These are phyloP conservation scores for Earliella scabrosa DNA, from an alignment of 1,284 basidiomycete species.

Conservation along the genomic window DNA sequence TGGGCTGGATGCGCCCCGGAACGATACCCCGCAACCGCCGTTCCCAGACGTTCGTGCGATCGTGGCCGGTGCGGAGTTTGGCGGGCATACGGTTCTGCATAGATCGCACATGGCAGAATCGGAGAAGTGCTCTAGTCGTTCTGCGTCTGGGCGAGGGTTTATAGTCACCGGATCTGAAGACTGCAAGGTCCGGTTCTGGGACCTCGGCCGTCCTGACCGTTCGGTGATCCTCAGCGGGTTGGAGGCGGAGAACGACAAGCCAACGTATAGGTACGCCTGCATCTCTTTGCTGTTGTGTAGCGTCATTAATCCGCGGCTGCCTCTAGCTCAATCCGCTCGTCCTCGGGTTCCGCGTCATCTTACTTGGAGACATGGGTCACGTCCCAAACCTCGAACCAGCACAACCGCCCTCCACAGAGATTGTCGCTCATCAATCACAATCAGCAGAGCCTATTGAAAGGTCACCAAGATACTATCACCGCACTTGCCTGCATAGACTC, in stretches of 20 bases:
- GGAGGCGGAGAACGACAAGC: slow-evolving; percentile 70
- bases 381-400: slow-evolving; percentile 47
- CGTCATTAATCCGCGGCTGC: background rate
- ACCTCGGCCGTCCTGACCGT: slow-evolving; percentile 71
- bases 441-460: slow-evolving; percentile 77
- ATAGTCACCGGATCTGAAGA: slow-evolving; percentile 86
- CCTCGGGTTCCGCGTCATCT: slow-evolving; percentile 47
- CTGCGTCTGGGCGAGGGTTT: slow-evolving; percentile 58
- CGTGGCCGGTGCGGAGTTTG: slow-evolving; percentile 73
- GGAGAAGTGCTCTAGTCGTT: slow-evolving; percentile 42
- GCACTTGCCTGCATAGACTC: slow-evolving; percentile 82
- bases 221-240: slow-evolving; percentile 76
- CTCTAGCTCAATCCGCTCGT: slow-evolving; percentile 35
- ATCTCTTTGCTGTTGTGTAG: background rate
- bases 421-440: slow-evolving; percentile 79
- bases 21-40: slow-evolving; percentile 45
- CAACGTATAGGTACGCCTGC: slow-evolving; percentile 63
- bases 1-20: slow-evolving; percentile 22
- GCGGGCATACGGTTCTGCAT: slow-evolving; percentile 60
- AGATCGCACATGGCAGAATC: slow-evolving; percentile 59
- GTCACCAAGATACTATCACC: slow-evolving; percentile 86
- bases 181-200: slow-evolving; percentile 82
- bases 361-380: slow-evolving; percentile 70
- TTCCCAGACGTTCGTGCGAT: slow-evolving; percentile 68
- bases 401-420: slow-evolving; percentile 71